Percentiles rank a stretch among this genome's conserved stretches.
These are phyloP conservation scores for Harringtonia lauricola DNA, from an alignment of 2,329 filamentous ascomycete genomes.

Conservation along the genomic window DNA sequence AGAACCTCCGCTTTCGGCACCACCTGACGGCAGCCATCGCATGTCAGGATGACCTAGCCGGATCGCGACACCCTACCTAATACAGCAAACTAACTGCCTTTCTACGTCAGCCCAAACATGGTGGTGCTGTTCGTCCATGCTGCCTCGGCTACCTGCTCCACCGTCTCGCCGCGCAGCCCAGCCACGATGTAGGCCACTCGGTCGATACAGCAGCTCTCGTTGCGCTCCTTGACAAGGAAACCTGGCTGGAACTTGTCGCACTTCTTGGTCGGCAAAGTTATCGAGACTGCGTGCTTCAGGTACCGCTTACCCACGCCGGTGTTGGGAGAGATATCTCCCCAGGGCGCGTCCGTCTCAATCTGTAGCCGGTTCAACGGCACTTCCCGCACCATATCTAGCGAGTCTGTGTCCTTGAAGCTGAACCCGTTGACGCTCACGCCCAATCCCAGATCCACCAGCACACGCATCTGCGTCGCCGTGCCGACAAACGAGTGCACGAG, in stretches of 20 bases:
- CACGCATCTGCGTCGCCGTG: constrained; percentile 8
- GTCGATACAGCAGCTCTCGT: constrained; percentile 37
- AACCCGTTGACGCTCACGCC: constrained; percentile 31
- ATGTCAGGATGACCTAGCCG: too few species aligned
- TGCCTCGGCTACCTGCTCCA: constrained; percentile 30
- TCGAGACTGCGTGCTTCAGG: constrained; percentile 21
- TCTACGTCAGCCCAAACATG: constrained; percentile 19
- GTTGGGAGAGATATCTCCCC: constrained; percentile 28
- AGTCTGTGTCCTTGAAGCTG: constrained; percentile 25
- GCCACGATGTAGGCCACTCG: constrained; percentile 35
- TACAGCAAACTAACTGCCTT: too few species aligned
- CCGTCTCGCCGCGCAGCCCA: constrained; percentile 29
- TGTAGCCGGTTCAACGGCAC: constrained; percentile 29
- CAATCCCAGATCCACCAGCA: neutral
- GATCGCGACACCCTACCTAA: too few species aligned
- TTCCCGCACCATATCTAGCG: constrained; percentile 20
- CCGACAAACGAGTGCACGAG: constrained; percentile 31
- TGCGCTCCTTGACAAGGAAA: constrained; percentile 37
- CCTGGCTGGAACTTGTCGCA: constrained; percentile 34
- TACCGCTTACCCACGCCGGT: constrained; percentile 25
- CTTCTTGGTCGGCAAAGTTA: constrained; percentile 31
- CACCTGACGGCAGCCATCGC: too few species aligned
- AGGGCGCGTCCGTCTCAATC: constrained; percentile 37
- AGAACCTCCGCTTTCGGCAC: too few species aligned
- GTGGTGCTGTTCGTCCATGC: constrained; percentile 23